These are phyloP conservation scores for Cardamine chenopodiifolia DNA, from an alignment of 345 rosid species.

Conservation along the genomic window DNA sequence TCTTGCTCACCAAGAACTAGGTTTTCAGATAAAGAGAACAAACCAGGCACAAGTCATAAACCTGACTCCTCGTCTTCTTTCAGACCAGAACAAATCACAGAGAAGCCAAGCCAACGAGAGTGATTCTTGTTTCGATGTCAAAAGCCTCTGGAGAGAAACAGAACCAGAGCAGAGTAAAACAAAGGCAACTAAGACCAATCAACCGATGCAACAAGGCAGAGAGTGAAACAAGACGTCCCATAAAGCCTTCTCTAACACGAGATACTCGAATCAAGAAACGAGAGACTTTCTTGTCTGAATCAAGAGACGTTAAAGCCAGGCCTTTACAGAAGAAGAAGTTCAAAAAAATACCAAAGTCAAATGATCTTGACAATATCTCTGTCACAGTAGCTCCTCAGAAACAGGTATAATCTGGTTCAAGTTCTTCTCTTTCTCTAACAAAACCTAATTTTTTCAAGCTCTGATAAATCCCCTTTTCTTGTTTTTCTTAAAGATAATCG, in stretches of 20 bases:
- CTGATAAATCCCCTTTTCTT: not conserved
- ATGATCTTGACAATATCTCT: constrained; percentile 26
- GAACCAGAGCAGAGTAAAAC: constrained; percentile 34
- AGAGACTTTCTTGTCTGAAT: constrained; percentile 53
- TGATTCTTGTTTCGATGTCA: constrained; percentile 17
- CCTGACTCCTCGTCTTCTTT: constrained; percentile 8
- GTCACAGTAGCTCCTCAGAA: constrained; percentile 51
- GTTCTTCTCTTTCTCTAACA: not conserved
- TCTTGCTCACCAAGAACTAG: constrained; percentile 64
- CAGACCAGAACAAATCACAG: constrained; percentile 31
- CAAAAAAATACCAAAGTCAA: constrained; percentile 23
- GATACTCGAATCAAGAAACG: constrained; percentile 55
- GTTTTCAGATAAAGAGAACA: constrained; percentile 51
- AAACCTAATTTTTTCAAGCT: not conserved
- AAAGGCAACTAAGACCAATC: constrained; percentile 33
- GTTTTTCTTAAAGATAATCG: not conserved
- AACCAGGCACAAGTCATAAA: constrained; percentile 13
- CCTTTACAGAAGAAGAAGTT: constrained; percentile 56
- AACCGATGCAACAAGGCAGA: constrained; percentile 46
- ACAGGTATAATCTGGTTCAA: constrained; percentile 50
- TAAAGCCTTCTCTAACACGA: constrained; percentile 50
- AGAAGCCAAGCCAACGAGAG: constrained; percentile 32
- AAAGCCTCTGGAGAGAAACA: constrained; percentile 34
- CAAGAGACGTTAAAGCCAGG: constrained; percentile 41
- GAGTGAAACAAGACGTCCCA: constrained; percentile 34